phyloP scores from a whole-genome alignment of 106 monocot species.

The Platanthera zijinensis region DNA sequence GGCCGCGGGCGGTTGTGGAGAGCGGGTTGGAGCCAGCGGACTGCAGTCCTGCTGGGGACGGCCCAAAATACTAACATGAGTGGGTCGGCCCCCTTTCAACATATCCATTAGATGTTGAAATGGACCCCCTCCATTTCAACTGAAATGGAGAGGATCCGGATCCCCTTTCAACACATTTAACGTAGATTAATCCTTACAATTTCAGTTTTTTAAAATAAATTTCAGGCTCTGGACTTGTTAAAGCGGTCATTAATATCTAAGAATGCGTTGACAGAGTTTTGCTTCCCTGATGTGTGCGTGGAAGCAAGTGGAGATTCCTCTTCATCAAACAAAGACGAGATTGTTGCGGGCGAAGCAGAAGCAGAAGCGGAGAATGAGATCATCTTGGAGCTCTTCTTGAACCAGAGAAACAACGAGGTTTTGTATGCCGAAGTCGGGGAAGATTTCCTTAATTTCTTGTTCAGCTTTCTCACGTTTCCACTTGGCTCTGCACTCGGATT shows the following conservation, averaged over 20 bases:
- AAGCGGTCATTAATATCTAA: neutral
- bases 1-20: no score
- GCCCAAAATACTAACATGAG: no score
- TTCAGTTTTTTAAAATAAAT: no score
- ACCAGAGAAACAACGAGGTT: neutral
- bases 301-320: neutral
- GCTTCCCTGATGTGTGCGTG: no score
- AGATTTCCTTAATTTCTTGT: neutral
- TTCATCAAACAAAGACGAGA: neutral
- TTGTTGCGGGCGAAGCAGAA: neutral
- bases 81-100: no score
- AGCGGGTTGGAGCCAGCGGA: no score
- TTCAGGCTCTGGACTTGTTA: neutral
- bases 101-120: no score
- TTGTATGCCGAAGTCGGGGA: neutral
- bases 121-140: no score
- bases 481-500: neutral
- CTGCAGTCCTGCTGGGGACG: no score
- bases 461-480: neutral
- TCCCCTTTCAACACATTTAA: neutral
- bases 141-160: no score
- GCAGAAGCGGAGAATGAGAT: neutral
- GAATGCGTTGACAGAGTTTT: neutral
- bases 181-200: no score
- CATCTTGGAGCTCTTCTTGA: neutral